Conservation (phyloP, 164 flowering plant species). For the Stephania cephalantha region DNA sequence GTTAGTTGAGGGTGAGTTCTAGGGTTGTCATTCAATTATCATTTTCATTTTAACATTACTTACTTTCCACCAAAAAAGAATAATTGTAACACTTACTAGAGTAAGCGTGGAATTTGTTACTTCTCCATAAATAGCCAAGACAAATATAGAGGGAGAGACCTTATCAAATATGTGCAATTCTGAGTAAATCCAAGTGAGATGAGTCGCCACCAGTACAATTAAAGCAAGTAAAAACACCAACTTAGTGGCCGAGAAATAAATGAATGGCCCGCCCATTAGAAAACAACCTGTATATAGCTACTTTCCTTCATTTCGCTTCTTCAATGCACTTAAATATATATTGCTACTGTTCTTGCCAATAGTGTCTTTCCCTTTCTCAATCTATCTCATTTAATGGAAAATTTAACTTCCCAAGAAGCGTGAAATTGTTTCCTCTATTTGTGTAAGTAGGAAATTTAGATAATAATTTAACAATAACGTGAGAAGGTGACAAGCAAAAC, state of each 20-base stretch:
- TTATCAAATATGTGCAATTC: not conserved
- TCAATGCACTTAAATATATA: not conserved
- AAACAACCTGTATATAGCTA: not conserved
- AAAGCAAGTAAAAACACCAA: not conserved
- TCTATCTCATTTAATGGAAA: not conserved
- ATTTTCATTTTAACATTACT: too few species aligned
- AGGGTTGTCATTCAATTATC: too few species aligned
- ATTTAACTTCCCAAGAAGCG: not conserved
- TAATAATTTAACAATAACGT: not conserved
- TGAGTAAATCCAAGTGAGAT: not conserved
- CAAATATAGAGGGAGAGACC: not conserved
- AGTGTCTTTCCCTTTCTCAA: not conserved
- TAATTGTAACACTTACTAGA: not conserved
- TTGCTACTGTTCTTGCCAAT: not conserved
- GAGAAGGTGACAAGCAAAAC: slow-evolving; percentile 13
- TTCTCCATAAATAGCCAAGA: not conserved
- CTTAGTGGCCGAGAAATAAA: not conserved
- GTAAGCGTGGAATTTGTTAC: not conserved
- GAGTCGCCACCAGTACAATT: not conserved
- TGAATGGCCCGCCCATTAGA: not conserved
- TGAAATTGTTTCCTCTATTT: not conserved
- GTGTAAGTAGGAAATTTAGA: too few species aligned
- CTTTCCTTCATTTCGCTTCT: not conserved
- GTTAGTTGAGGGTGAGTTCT: too few species aligned
- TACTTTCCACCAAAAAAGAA: too few species aligned